Evolutionary conservation across 306 rosid species (phyloP).

Genomic region (Potentilla sterilis): DNA sequence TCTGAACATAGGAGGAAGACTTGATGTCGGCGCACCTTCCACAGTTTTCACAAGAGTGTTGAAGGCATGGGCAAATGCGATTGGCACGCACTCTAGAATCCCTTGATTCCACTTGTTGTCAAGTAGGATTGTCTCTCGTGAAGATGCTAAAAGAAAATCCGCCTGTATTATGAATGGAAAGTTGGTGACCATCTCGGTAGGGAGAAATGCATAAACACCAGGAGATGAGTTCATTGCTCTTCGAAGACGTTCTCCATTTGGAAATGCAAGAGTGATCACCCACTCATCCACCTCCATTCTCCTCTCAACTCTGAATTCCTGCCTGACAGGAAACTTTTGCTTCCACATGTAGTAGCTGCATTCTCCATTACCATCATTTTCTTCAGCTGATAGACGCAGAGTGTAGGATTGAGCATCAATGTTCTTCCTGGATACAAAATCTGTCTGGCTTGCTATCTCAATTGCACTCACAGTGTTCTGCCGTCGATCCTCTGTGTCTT

Average conservation of each 20-base stretch:
- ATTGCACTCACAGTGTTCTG: constrained; percentile 44
- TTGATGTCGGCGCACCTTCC: constrained; percentile 44
- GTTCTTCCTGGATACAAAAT: constrained; percentile 46
- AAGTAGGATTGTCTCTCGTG: constrained; percentile 64
- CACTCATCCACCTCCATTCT: constrained; percentile 58
- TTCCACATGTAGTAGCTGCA: constrained; percentile 68
- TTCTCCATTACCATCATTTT: constrained; percentile 25
- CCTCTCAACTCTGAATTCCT: constrained; percentile 45
- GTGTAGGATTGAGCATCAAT: constrained; percentile 68
- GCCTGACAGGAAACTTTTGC: constrained; percentile 58
- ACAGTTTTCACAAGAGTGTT: constrained; percentile 38
- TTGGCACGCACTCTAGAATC: constrained; percentile 60
- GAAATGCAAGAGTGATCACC: constrained; percentile 64
- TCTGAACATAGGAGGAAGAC: constrained; percentile 42
- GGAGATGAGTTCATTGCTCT: constrained; percentile 44
- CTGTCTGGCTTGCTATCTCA: constrained; percentile 52
- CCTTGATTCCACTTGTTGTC: constrained; percentile 78
- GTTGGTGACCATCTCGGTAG: constrained; percentile 67
- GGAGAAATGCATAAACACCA: constrained; percentile 72
- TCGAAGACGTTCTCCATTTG: constrained; percentile 45
- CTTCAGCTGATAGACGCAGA: constrained; percentile 46
- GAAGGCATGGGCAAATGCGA: constrained; percentile 62
- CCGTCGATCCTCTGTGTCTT: constrained; percentile 37
- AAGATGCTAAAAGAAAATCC: constrained; percentile 70
- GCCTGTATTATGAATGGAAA: constrained; percentile 81